phyloP scores from a whole-genome alignment of 2,329 filamentous ascomycete genomes.

The Calonectria naviculata region DNA sequence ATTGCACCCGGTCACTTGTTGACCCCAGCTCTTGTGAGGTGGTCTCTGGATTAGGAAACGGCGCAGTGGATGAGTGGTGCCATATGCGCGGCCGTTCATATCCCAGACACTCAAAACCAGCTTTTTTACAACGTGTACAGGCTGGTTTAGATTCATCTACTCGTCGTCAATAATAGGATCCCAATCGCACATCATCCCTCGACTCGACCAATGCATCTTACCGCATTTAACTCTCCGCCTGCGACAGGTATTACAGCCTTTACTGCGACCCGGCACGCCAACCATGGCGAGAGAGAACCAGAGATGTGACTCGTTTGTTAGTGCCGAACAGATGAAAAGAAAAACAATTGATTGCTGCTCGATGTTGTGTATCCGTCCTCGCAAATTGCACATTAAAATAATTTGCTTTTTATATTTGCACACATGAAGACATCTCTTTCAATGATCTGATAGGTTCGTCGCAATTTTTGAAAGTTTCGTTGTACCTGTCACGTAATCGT shows the following conservation, averaged over 20 bases:
- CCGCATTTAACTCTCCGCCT: conserved; percentile 31
- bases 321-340: neutral
- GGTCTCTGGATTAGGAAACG: neutral
- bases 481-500: neutral
- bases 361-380: no score
- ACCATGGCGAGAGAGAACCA: conserved; percentile 23
- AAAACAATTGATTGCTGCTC: neutral
- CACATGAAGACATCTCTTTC: no score
- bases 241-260: conserved; percentile 34
- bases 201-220: conserved; percentile 1
- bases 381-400: neutral
- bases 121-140: conserved; percentile 21
- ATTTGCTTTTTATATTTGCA: neutral
- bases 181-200: neutral
- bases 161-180: neutral
- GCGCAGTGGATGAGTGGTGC: conserved; percentile 21
- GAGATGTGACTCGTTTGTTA: neutral
- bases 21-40: neutral
- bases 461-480: no score
- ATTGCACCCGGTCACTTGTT: neutral
- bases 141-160: conserved; percentile 21
- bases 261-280: conserved; percentile 32
- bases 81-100: conserved; percentile 19
- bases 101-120: conserved; percentile 19
- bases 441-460: neutral